Percentiles rank a stretch among this genome's conserved stretches.
Conservation (phyloP, 2,329 filamentous ascomycete genomes). For the Microcera coccophila region DNA sequence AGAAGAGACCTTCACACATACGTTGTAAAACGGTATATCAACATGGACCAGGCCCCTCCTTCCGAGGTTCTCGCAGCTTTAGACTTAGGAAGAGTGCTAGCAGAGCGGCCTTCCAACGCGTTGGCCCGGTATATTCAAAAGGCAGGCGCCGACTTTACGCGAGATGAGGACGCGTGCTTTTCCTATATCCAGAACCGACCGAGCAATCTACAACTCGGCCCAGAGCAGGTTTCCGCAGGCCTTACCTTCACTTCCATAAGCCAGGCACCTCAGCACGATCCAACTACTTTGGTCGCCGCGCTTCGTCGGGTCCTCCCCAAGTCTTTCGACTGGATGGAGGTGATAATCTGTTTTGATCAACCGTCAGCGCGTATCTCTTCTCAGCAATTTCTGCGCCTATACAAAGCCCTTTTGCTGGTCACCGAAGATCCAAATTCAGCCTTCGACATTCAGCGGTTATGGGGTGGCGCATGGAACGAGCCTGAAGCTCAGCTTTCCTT, state of each 20-base stretch:
- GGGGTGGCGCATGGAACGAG: conserved; percentile 87
- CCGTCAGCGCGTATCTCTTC: conserved; percentile 71
- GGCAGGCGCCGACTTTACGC: conserved; percentile 70
- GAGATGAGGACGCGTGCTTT: conserved; percentile 65
- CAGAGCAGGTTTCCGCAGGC: conserved; percentile 78
- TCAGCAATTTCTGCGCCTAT: conserved; percentile 75
- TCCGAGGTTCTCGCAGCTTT: conserved; percentile 67
- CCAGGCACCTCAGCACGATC: conserved; percentile 51
- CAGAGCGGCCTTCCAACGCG: conserved; percentile 52
- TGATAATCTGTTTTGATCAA: conserved; percentile 78
- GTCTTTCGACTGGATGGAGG: conserved; percentile 65
- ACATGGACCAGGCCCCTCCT: conserved; percentile 61
- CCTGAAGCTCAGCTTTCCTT: conserved; percentile 91
- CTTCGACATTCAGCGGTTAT: conserved; percentile 83
- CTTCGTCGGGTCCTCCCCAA: conserved; percentile 58
- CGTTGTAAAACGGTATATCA: conserved; percentile 64
- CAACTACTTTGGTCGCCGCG: conserved; percentile 56
- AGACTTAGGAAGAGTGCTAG: conserved; percentile 63
- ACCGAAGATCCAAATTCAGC: conserved; percentile 48
- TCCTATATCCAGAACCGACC: conserved; percentile 52
- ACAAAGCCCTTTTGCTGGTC: conserved; percentile 71
- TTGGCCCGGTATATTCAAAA: conserved; percentile 68
- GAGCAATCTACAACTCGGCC: conserved; percentile 60
- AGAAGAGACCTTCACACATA: conserved; percentile 67
- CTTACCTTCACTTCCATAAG: conserved; percentile 64